Evolutionary conservation across 305 asterid species (phyloP).

Genomic region (Solanum hybrid): DNA sequence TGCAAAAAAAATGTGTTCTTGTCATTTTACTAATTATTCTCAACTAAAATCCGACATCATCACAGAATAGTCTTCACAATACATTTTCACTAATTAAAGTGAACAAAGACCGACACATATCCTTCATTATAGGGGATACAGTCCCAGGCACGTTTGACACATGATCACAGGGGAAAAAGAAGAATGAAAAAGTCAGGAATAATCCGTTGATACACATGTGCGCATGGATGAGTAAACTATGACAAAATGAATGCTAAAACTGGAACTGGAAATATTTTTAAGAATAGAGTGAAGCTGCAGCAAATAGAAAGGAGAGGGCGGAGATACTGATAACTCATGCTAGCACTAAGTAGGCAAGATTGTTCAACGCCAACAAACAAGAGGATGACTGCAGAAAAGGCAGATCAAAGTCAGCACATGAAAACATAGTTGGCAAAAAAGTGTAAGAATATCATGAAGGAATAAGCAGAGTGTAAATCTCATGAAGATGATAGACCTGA

Average conservation of each 20-base stretch:
- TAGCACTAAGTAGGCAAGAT: slow-evolving; percentile 38
- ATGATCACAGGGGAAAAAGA: not conserved
- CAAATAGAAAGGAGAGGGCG: slow-evolving; percentile 6
- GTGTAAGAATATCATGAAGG: slow-evolving; percentile 8
- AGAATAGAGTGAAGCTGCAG: not conserved
- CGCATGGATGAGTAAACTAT: not conserved
- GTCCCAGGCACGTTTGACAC: not conserved
- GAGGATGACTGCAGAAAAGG: slow-evolving; percentile 65
- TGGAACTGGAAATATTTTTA: not conserved
- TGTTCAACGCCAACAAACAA: slow-evolving; percentile 68
- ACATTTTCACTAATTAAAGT: not conserved
- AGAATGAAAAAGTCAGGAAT: not conserved
- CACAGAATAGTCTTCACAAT: not conserved
- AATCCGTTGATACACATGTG: not conserved
- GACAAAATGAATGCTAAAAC: not conserved
- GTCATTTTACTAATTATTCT: not conserved
- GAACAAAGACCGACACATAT: not conserved
- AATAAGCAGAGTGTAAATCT: slow-evolving; percentile 10
- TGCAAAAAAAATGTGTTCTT: not conserved
- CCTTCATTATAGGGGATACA: not conserved
- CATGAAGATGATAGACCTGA: slow-evolving; percentile 31
- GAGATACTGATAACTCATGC: not conserved
- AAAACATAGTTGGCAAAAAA: not conserved
- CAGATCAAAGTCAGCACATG: not conserved
- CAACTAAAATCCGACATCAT: not conserved